Base-by-base conservation (phyloP, 228 moss, liverwort and hornwort genomes). In the Sphagnum magellanicum region DNA sequence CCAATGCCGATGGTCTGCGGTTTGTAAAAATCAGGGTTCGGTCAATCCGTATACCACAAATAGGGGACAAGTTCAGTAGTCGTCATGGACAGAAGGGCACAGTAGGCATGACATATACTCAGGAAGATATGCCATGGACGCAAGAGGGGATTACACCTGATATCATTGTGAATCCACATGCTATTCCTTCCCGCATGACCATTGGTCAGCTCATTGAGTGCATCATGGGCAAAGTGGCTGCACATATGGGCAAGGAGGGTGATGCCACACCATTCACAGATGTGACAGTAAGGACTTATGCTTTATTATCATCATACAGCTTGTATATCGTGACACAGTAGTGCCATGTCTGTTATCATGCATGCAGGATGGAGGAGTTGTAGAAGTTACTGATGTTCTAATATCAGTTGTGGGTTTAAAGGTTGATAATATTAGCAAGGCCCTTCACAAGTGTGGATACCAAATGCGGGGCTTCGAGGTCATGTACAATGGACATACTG, bases 381-480 rank as follows among this genome's bases (percentile, higher is more conserved):
- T 32, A 32, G 32, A 32, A 32, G 32, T 32, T 32, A 32, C 32
- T 32, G 32, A 32, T 32, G 32, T 32, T 32, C 32, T 32, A 32
- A 32, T 32, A 32, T 32, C 32, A 32, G 32, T 55, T 55, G 55
- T 79, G 61, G 60, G 71, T 61, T 51, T 68, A 9, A 65, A 91
- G 90, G 90, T 98, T 60, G 97, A 98, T 68, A 98, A 98, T 67
- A 98, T 98, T 68, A 98, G 97, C 73, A 98, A 93, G 74, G 97
- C 97, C 5, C 77, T 98, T 46, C 97, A 98, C 73, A 98, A 91
- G 80, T 98, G 97, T 70, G 97, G 97, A 16, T 98, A 98, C 58
- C 97, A 98, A 79, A 98, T 98, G 97, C 85, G 97, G 77, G 97
- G 97, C 47, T 98, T 98, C 70, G 97, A 98, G 79, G 93, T 93